Evolutionary conservation across 2,329 filamentous ascomycete genomes (phyloP), one percentile per base, ranked within the genome.

Genomic region (Alternaria sp.): DNA sequence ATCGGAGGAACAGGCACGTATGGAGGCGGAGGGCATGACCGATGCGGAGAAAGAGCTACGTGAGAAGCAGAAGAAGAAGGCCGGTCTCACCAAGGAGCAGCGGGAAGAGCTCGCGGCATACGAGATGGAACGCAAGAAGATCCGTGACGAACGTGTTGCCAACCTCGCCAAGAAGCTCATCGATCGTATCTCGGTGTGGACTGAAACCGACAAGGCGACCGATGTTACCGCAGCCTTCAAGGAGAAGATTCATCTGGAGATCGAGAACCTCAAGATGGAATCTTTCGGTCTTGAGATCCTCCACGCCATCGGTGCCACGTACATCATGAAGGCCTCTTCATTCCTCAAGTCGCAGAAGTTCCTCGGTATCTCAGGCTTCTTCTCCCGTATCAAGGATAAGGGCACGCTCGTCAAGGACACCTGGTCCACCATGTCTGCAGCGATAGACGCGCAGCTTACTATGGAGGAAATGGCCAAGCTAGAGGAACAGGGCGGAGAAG

Each of bases 241-340:
- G 78, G 92, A 94, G 78, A 97, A 99, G 87, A 97, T 92, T 69
- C 88, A 90, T 41, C 88, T 98, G 41, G 95, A 99, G 81, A 92
- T 97, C 27, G 95, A 99, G 83, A 97, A 98, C 76, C 85, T 99
- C 71, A 99, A 98, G 85, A 99, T 99, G 93, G 95, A 99, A 82
- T 96, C 92, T 0, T 99, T 99, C 72, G 95, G 95, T 53, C 85
- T 99, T 43, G 95, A 99, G 71, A 98, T 98, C 70, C 85, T 97
- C 50, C 94, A 98, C 79, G 94, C 95, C 46, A 96, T 99, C 72
- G 95, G 95, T 16, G 86, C 91, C 69, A 97, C 93, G 4, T 99
- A 99, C 79, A 81, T 95, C 28, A 89, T 89, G 78, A 98, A 98
- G 81, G 92, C 91, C 4, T 92, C 91, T 1, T 90, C 90, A 1